These are phyloP conservation scores for Dichomitus squalens DNA, from an alignment of 1,284 basidiomycete genomes.

Conservation along the genomic window DNA sequence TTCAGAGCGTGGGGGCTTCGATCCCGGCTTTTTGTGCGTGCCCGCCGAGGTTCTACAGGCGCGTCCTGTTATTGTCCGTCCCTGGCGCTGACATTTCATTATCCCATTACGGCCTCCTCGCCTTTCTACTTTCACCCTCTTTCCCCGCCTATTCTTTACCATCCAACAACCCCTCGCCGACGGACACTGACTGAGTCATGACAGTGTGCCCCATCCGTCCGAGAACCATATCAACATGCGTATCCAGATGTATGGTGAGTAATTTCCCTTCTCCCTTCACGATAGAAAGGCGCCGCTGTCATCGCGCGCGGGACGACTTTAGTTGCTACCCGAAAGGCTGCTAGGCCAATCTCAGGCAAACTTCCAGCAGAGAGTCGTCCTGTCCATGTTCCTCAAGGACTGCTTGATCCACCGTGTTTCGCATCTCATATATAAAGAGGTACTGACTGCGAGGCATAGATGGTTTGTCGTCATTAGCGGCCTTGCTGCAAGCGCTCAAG, in stretches of 20 bases:
- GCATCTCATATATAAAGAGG: background rate
- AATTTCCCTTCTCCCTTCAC: background rate
- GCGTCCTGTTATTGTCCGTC: slow-evolving; percentile 1
- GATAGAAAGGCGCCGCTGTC: background rate
- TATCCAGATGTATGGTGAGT: slow-evolving; percentile 98
- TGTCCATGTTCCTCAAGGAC: background rate
- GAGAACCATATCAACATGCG: slow-evolving; percentile 95
- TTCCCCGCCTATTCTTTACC: background rate
- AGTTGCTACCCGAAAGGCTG: too few relatives aligned
- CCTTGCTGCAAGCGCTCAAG: slow-evolving; percentile 72
- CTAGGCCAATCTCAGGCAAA: background rate
- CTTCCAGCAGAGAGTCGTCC: background rate
- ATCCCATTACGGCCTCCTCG: slow-evolving; percentile 2
- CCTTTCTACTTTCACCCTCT: background rate
- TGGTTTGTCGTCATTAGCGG: slow-evolving; percentile 76
- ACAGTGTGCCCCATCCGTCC: slow-evolving; percentile 93
- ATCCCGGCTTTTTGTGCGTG: slow-evolving; percentile 2
- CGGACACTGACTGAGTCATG: slow-evolving; percentile 3
- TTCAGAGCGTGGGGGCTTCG: background rate
- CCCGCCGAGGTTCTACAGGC: background rate
- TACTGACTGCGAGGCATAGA: slow-evolving; percentile 48
- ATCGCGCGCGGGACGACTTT: background rate
- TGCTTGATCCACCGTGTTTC: background rate
- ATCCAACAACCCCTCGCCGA: background rate
- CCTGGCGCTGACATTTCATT: background rate